Evolutionary conservation across 306 rosid species (phyloP).

Genomic region (Dalbergia cultrata): DNA sequence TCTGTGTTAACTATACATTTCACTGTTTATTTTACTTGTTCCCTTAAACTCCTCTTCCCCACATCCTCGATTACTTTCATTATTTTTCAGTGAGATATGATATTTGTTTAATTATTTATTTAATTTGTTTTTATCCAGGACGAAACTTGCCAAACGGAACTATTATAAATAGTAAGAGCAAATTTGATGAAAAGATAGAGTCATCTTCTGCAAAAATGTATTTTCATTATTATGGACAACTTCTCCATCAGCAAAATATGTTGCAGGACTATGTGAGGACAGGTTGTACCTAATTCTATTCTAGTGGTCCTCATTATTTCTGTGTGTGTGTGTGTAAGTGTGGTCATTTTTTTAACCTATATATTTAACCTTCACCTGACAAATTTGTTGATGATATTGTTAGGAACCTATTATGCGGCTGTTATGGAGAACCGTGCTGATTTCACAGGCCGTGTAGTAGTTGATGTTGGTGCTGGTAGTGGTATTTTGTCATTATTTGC

Average conservation of each 20-base stretch:
- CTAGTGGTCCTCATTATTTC: background rate
- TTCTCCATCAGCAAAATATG: constrained; percentile 95
- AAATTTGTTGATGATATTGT: constrained; percentile 33
- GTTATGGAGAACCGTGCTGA: constrained; percentile 81
- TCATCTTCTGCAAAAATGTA: constrained; percentile 85
- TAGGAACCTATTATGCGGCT: constrained; percentile 85
- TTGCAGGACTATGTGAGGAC: constrained; percentile 97
- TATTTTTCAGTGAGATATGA: background rate
- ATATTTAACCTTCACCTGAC: constrained; percentile 31
- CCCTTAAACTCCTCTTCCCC: background rate
- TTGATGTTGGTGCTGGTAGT: constrained; percentile 95
- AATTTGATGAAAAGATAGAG: constrained; percentile 85
- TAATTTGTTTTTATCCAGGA: constrained; percentile 53
- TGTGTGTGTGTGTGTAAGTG: background rate
- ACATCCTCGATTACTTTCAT: constrained; percentile 1
- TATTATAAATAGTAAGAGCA: constrained; percentile 57
- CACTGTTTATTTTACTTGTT: background rate
- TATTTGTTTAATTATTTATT: constrained; percentile 14
- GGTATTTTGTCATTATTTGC: constrained; percentile 92
- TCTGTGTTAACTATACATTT: constrained; percentile 16
- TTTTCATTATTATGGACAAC: constrained; percentile 90
- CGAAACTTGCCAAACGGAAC: constrained; percentile 62
- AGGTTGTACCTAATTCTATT: constrained; percentile 60
- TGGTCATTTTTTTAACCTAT: background rate
- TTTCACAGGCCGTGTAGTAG: constrained; percentile 78